phyloP scores from a whole-genome alignment of 345 rosid species.

The Passiflora organensis region DNA sequence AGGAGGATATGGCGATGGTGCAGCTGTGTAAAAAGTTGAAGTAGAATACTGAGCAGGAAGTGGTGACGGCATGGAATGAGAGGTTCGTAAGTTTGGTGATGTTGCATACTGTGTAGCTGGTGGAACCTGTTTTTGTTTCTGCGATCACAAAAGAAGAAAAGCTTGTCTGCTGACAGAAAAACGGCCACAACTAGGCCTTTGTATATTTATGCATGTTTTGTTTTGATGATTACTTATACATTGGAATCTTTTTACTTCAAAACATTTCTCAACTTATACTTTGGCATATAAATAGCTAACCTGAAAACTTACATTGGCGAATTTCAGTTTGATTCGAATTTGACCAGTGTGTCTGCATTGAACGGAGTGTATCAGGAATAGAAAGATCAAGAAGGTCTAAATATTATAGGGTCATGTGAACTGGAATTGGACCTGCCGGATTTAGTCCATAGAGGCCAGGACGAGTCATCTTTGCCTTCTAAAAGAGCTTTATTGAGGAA shows the following conservation, averaged over 20 bases:
- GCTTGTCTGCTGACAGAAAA: neutral
- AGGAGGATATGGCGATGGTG: neutral
- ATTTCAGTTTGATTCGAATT: slow-evolving; percentile 37
- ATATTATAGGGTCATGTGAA: neutral
- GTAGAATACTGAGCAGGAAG: slow-evolving; percentile 13
- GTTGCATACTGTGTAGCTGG: slow-evolving; percentile 13
- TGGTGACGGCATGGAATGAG: slow-evolving; percentile 7
- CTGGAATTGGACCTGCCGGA: slow-evolving; percentile 28
- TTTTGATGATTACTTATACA: no score
- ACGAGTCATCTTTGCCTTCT: slow-evolving; percentile 41
- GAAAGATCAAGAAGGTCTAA: neutral
- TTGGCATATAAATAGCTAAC: neutral
- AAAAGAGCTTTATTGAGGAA: slow-evolving; percentile 44
- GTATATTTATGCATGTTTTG: no score
- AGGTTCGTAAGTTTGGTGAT: slow-evolving; percentile 6
- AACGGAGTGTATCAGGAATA: slow-evolving; percentile 2
- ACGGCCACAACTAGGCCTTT: no score
- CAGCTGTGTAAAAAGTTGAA: neutral
- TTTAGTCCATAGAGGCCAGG: slow-evolving; percentile 36
- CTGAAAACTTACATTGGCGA: slow-evolving; percentile 4
- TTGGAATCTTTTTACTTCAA: no score
- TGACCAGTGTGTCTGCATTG: slow-evolving; percentile 39
- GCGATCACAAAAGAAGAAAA: neutral
- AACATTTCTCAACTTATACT: no score
- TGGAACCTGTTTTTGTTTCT: slow-evolving; percentile 10